Percentiles rank a stretch among this genome's conserved stretches.
Conservation (phyloP, 148 eudicot genomes). For the Beta vulgaris region DNA sequence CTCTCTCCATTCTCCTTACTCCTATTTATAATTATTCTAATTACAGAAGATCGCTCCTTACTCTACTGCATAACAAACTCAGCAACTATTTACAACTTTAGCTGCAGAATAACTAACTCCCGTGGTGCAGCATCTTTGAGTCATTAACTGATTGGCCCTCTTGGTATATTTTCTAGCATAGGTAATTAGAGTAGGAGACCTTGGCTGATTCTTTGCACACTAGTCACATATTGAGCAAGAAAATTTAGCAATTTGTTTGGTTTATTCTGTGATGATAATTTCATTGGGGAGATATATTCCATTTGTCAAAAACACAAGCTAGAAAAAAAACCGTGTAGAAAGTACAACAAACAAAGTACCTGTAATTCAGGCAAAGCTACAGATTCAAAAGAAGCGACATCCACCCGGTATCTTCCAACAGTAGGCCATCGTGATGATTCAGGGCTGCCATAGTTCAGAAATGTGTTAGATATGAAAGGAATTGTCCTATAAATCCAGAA, state of each 20-base stretch:
- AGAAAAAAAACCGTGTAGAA: too few species aligned
- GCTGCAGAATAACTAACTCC: too few species aligned
- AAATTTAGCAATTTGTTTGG: neutral
- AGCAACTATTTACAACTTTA: too few species aligned
- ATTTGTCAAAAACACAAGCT: neutral
- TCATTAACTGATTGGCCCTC: too few species aligned
- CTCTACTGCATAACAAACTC: too few species aligned
- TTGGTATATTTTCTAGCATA: too few species aligned
- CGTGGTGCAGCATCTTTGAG: too few species aligned
- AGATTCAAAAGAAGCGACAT: conserved; percentile 79
- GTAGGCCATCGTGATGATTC: conserved; percentile 77
- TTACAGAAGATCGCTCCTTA: too few species aligned
- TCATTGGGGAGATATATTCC: neutral
- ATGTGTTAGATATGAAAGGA: conserved; percentile 10
- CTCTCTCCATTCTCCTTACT: too few species aligned
- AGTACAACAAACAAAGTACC: conserved; percentile 34
- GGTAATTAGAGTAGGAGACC: too few species aligned
- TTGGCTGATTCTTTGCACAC: too few species aligned
- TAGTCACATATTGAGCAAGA: neutral
- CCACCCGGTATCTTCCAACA: conserved; percentile 83
- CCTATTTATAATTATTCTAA: too few species aligned
- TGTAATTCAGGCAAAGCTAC: conserved; percentile 81
- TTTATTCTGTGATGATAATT: neutral
- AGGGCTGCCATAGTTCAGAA: conserved; percentile 41
- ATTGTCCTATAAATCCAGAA: neutral